phyloP scores from a whole-genome alignment of 805 yeast genomes.

The Danielozyma ontarioensis region DNA sequence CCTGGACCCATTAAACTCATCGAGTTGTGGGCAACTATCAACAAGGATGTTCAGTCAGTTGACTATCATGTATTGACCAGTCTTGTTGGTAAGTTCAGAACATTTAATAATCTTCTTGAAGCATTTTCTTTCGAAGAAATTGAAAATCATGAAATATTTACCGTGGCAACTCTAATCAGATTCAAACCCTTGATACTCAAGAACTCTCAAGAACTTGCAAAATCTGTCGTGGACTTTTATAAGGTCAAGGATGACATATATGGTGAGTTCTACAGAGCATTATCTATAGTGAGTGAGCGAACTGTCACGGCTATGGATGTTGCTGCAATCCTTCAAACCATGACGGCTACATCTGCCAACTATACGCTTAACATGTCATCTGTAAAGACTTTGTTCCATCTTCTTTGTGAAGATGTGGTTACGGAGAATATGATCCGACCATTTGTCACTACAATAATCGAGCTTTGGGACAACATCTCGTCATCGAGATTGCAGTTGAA shows the following conservation, averaged over 20 bases:
- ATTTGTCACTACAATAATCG: constrained; percentile 29
- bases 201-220: constrained; percentile 16
- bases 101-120: constrained; percentile 20
- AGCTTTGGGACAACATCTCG: constrained; percentile 55
- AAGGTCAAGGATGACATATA: constrained; percentile 37
- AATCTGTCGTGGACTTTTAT: constrained; percentile 30
- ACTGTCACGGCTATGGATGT: constrained; percentile 7
- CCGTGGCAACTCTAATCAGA: constrained; percentile 10
- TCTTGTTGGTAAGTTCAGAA: constrained; percentile 17
- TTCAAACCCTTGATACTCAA: constrained; percentile 14
- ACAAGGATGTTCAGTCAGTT: constrained; percentile 12
- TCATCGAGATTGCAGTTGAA: constrained; percentile 57
- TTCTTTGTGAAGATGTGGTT: constrained; percentile 6
- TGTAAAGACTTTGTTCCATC: constrained; percentile 11
- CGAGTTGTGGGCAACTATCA: constrained; percentile 13
- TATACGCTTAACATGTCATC: constrained; percentile 20
- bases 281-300: constrained; percentile 8
- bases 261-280: constrained; percentile 21
- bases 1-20: constrained; percentile 6
- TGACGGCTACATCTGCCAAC: constrained; percentile 17
- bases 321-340: constrained; percentile 1
- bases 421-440: constrained; percentile 5
- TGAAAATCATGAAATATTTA: constrained; percentile 4
- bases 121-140: constrained; percentile 6
- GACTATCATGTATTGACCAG: constrained; percentile 15